Percentiles rank a stretch among this genome's conserved stretches.
These are phyloP conservation scores for Microstegium vimineum DNA, from an alignment of 176 grass and related monocot species.

Conservation along the genomic window DNA sequence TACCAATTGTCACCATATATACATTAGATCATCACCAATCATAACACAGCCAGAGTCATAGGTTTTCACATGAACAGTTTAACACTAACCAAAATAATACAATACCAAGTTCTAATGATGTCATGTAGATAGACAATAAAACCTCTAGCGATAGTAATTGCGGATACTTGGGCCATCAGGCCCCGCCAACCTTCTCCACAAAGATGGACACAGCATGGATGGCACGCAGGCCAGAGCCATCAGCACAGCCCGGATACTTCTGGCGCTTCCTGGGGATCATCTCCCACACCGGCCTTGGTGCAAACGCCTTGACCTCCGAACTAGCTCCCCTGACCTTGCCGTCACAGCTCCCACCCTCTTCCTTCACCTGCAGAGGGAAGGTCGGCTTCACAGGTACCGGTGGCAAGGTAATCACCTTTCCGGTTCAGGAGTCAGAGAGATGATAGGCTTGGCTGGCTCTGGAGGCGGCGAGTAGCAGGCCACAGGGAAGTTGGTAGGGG, in stretches of 20 bases:
- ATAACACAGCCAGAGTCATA: slow-evolving; percentile 8
- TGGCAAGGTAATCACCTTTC: slow-evolving; percentile 16
- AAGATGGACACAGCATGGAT: neutral
- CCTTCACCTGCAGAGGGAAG: slow-evolving; percentile 16
- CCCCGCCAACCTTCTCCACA: slow-evolving; percentile 33
- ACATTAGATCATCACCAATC: slow-evolving; percentile 25
- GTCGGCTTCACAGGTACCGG: slow-evolving; percentile 11
- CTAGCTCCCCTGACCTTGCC: neutral
- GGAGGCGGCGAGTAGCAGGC: neutral
- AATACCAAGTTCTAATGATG: slow-evolving; percentile 37
- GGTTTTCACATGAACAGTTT: slow-evolving; percentile 19
- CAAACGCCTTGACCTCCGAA: neutral
- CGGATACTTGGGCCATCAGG: slow-evolving; percentile 27
- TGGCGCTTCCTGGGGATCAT: slow-evolving; percentile 36
- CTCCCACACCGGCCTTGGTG: slow-evolving; percentile 21
- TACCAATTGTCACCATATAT: slow-evolving; percentile 20
- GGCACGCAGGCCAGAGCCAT: slow-evolving; percentile 1
- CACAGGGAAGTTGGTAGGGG: slow-evolving; percentile 54
- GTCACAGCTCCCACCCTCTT: neutral
- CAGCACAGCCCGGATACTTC: slow-evolving; percentile 41
- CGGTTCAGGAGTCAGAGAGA: slow-evolving; percentile 12
- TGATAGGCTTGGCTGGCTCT: neutral
- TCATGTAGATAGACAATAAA: slow-evolving; percentile 8
- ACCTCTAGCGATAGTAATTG: slow-evolving; percentile 21
- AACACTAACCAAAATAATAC: slow-evolving; percentile 22